Evolutionary conservation across 2,329 filamentous ascomycete genomes (phyloP).

Genomic region (Colletotrichum caudatum): DNA sequence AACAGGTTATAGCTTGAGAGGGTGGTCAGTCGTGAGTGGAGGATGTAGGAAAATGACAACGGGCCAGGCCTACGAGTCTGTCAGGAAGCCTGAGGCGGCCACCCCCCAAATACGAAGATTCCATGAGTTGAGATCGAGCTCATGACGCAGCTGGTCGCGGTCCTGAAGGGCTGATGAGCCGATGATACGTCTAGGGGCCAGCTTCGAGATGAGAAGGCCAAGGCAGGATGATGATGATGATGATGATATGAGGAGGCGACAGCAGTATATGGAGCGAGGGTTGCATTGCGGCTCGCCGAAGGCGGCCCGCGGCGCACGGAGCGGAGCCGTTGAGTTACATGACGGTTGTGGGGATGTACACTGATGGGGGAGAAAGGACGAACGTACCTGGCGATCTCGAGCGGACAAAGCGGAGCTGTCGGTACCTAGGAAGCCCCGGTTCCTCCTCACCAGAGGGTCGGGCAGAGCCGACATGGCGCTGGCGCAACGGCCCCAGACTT

Average conservation of each 20-base stretch:
- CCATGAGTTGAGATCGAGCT: constrained; percentile 67
- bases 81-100: constrained; percentile 66
- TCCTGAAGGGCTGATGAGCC: constrained; percentile 52
- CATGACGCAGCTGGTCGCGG: constrained; percentile 64
- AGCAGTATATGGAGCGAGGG: neutral
- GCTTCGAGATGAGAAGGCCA: constrained; percentile 8
- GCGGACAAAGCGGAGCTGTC: constrained; percentile 64
- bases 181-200: neutral
- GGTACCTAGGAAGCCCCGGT: constrained; percentile 63
- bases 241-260: constrained; percentile 12
- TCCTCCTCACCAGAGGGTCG: constrained; percentile 50
- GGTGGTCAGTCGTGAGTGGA: neutral
- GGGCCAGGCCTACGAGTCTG: constrained; percentile 59
- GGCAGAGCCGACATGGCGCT: constrained; percentile 50
- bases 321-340: neutral
- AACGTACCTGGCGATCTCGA: constrained; percentile 61
- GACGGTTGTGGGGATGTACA: neutral
- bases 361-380: constrained; percentile 9
- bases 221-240: neutral
- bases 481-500: constrained; percentile 21
- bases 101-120: constrained; percentile 67
- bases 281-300: neutral
- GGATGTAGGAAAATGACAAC: neutral
- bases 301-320: neutral
- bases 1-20: constrained; percentile 63